phyloP scores from a whole-genome alignment of 768 basidiomycete genomes.

The Gelatoporia subvermispora region DNA sequence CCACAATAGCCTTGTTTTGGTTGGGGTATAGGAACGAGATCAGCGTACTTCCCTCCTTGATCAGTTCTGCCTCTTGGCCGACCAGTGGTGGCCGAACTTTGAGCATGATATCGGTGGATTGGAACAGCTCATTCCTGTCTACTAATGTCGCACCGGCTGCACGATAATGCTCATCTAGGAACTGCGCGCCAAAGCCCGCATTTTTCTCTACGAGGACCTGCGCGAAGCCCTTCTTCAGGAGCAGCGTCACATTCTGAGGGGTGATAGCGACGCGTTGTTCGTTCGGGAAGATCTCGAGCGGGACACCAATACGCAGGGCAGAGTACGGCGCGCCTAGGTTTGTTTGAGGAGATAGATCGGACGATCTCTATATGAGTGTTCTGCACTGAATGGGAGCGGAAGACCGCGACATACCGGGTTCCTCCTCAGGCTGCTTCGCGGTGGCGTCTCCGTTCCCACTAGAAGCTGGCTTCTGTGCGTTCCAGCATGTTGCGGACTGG shows the following conservation, averaged over 20 bases:
- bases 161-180: conserved; percentile 74
- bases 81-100: conserved; percentile 78
- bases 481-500: no score
- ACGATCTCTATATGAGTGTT: not conserved
- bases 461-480: no score
- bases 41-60: conserved; percentile 74
- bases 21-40: conserved; percentile 83
- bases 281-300: conserved; percentile 69
- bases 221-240: conserved; percentile 80
- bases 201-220: conserved; percentile 68
- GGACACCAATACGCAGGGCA: conserved; percentile 69
- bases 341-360: not conserved
- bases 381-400: no score
- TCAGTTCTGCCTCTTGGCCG: conserved; percentile 51
- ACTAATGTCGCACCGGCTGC: conserved; percentile 77
- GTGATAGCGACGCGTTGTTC: conserved; percentile 81
- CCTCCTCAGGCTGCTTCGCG: no score
- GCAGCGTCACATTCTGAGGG: conserved; percentile 67
- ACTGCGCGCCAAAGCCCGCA: conserved; percentile 71
- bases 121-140: conserved; percentile 66
- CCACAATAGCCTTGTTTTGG: conserved; percentile 73
- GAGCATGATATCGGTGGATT: conserved; percentile 68
- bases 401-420: no score
- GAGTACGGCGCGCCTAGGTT: conserved; percentile 57
- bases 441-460: no score